Conservation (phyloP, 495 filamentous ascomycete species). For the Platismatia glauca region DNA sequence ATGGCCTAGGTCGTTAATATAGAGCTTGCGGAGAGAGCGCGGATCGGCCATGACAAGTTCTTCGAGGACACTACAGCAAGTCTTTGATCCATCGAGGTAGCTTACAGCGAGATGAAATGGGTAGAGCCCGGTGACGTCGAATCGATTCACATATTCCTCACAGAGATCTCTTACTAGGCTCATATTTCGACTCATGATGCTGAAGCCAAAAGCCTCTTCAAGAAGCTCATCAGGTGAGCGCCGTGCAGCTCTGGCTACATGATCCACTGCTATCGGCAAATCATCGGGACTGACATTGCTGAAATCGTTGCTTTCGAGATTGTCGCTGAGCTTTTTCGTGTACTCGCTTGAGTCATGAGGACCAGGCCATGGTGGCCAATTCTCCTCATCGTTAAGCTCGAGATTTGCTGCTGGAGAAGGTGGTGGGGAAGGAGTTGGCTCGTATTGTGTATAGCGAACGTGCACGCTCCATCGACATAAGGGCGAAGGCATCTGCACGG, state of each 20-base stretch:
- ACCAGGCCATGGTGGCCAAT: slow-evolving; percentile 26
- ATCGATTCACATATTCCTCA: neutral
- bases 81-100: slow-evolving; percentile 33
- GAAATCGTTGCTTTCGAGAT: slow-evolving; percentile 31
- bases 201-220: slow-evolving; percentile 32
- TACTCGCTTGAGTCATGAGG: slow-evolving; percentile 6
- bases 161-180: slow-evolving; percentile 16
- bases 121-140: slow-evolving; percentile 23
- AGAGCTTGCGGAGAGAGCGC: slow-evolving; percentile 23
- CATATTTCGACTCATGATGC: slow-evolving; percentile 33
- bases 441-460: neutral
- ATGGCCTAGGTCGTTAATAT: slow-evolving; percentile 30
- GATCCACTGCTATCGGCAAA: slow-evolving; percentile 26
- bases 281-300: slow-evolving; percentile 21
- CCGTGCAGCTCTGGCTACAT: slow-evolving; percentile 24
- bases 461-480: slow-evolving; percentile 31
- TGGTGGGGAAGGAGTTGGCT: slow-evolving; percentile 13
- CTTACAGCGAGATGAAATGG: slow-evolving; percentile 34
- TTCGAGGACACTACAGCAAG: slow-evolving; percentile 32
- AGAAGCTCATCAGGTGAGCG: slow-evolving; percentile 26
- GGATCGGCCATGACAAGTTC: neutral
- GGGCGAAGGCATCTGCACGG: slow-evolving; percentile 14
- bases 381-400: slow-evolving; percentile 25
- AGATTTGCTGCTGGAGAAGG: slow-evolving; percentile 1
- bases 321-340: slow-evolving; percentile 21